Conservation (phyloP, 139 green algal genomes). For the Mesostigma viride region DNA sequence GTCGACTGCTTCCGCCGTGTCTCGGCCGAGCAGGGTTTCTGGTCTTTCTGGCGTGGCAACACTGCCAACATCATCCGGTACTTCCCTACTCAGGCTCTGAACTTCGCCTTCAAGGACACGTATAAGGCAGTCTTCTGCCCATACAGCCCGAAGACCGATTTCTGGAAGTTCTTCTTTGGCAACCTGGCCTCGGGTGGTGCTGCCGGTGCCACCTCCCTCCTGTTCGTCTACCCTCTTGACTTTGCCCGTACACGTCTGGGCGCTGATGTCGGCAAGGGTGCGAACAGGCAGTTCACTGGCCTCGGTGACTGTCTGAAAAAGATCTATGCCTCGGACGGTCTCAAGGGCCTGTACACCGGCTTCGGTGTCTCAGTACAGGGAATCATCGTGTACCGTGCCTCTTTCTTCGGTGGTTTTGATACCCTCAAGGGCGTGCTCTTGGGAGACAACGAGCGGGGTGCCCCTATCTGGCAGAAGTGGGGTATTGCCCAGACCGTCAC, state of each 20-base stretch:
- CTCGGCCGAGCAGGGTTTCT: slow-evolving; percentile 68
- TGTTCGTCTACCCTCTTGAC: slow-evolving; percentile 98
- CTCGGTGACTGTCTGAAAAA: slow-evolving; percentile 84
- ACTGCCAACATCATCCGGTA: slow-evolving; percentile 90
- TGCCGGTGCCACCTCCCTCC: slow-evolving; percentile 80
- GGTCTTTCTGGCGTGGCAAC: slow-evolving; percentile 95
- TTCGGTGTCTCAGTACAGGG: slow-evolving; percentile 91
- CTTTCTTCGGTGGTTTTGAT: slow-evolving; percentile 99
- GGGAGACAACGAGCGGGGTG: not conserved
- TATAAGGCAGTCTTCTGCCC: slow-evolving; percentile 94
- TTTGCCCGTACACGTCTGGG: slow-evolving; percentile 96
- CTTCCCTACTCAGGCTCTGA: slow-evolving; percentile 89
- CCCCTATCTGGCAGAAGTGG: slow-evolving; percentile 59
- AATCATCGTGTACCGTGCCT: slow-evolving; percentile 96
- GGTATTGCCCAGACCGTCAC: slow-evolving; percentile 72
- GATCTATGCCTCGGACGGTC: slow-evolving; percentile 35
- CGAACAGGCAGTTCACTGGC: slow-evolving; percentile 72
- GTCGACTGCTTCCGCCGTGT: slow-evolving; percentile 89
- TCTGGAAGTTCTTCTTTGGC: slow-evolving; percentile 77
- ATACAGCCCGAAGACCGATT: slow-evolving; percentile 61
- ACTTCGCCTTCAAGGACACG: slow-evolving; percentile 99
- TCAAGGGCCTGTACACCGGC: slow-evolving; percentile 66
- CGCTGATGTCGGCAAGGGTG: slow-evolving; percentile 69
- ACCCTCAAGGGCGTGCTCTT: slow-evolving; percentile 70
- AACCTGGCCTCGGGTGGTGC: slow-evolving; percentile 89